Base-by-base conservation (phyloP, 2,329 filamentous ascomycete species). In the Colletotrichum endophyticum region DNA sequence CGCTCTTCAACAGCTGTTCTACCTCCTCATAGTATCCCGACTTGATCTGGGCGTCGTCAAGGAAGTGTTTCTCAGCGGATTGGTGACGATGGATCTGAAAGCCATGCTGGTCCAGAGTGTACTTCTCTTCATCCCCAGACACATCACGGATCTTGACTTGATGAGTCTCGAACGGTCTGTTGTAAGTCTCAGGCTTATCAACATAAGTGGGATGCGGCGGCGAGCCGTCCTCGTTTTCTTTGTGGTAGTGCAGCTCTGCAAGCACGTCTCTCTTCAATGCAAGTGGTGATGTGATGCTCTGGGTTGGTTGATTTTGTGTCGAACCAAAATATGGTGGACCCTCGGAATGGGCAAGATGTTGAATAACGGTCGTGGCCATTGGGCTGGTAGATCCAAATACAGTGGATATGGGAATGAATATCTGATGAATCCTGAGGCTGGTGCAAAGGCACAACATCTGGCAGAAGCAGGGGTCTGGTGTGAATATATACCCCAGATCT, bases 1-100 rank as follows among this genome's bases (percentile, higher is more conserved):
- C 89, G 5, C 92, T 89, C 73, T 93, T 93, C 0, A 96, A 83
- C 25, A 95, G 83, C 66, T 91, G 84, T 81, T 95, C 92, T 5
- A 94, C 91, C 82, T 96, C 94, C 0, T 93, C 90, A 83, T 96
- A 96, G 84, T 96, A 96, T 8, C 89, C 86, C 6, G 86, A 81
- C 81, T 92, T 89, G 83, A 96, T 93, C 36, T 88, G 87, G 2
- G 89, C 89, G 68, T 94, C 92, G 78, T 94, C 90, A 3, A 79
- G 4, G 72, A 87, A 87, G 32, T 84, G 81, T 75, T 84, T 85
- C 79, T 87, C 85, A 11, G 78, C 73, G 3, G 83, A 80, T 0
- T 76, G 64, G 39, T 84, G 81, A 1, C 66, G 78, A 39, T 82
- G 72, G 34, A 85, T 78, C 71, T 86, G 83, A 78, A 87, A 87